phyloP scores from a whole-genome alignment of 768 basidiomycete species.

The Amanita inopinata region DNA sequence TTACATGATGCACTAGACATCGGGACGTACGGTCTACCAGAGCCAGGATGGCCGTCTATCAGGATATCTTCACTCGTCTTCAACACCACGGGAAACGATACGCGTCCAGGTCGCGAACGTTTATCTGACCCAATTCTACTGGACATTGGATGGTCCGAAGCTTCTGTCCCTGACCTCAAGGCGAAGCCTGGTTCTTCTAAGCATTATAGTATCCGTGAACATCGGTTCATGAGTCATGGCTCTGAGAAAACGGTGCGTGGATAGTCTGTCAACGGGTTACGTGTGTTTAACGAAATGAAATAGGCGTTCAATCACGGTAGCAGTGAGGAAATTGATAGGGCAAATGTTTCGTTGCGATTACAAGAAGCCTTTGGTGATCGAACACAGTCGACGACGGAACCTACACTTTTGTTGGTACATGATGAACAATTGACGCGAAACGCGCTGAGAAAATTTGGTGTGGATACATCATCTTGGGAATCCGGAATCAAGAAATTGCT shows the following conservation, averaged over 20 bases:
- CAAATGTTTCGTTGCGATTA: constrained; percentile 12
- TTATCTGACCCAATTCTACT: constrained; percentile 17
- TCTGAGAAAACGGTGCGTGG: constrained; percentile 8
- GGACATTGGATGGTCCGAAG: constrained; percentile 30
- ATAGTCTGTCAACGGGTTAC: not conserved
- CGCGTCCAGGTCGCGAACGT: constrained; percentile 14
- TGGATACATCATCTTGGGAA: constrained; percentile 32
- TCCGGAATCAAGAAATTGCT: constrained; percentile 27
- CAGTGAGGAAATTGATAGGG: constrained; percentile 14
- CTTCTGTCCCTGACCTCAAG: constrained; percentile 14
- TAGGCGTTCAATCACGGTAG: constrained; percentile 23
- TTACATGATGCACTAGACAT: constrained; percentile 14
- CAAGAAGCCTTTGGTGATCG: constrained; percentile 17
- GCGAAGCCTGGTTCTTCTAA: constrained; percentile 13
- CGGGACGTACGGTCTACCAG: constrained; percentile 14
- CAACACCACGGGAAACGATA: constrained; percentile 18
- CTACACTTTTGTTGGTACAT: constrained; percentile 39
- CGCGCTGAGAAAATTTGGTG: constrained; percentile 29
- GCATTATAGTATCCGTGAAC: constrained; percentile 17
- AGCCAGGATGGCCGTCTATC: constrained; percentile 16
- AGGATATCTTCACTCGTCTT: constrained; percentile 20
- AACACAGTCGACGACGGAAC: constrained; percentile 13
- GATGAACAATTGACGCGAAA: constrained; percentile 28
- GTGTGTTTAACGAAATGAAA: not conserved
- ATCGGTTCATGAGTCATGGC: constrained; percentile 13